Evolutionary conservation across 768 basidiomycete genomes (phyloP).

Genomic region (Rhodotorula paludigena): DNA sequence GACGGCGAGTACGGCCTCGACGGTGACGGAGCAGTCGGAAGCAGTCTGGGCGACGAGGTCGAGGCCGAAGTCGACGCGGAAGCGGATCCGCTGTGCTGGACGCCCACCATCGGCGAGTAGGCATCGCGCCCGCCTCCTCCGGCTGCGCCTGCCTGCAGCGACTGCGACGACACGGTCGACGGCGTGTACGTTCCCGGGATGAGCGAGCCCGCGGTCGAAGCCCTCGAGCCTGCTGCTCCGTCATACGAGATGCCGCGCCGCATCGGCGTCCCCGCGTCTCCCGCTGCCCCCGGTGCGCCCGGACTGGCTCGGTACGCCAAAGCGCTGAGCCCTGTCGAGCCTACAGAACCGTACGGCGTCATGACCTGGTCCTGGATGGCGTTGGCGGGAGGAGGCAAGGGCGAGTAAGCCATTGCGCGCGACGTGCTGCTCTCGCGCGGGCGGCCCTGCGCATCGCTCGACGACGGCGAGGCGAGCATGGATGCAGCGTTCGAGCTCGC

Average conservation of each 20-base stretch:
- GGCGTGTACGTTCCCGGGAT: background rate
- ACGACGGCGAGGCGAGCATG: background rate
- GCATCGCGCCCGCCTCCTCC: background rate
- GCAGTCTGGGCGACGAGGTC: background rate
- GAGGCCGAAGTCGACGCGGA: background rate
- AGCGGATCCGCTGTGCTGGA: background rate
- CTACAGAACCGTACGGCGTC: too few species aligned
- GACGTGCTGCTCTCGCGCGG: background rate
- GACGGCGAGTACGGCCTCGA: constrained; percentile 18
- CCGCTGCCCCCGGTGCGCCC: background rate
- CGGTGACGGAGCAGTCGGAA: background rate
- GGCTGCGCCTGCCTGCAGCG: background rate
- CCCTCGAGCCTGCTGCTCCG: too few species aligned
- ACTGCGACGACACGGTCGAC: background rate
- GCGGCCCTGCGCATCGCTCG: too few species aligned
- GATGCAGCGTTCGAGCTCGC: too few species aligned
- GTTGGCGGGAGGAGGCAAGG: too few species aligned
- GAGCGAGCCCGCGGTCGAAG: background rate
- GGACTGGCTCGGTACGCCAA: too few species aligned
- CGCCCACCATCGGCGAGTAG: constrained; percentile 14
- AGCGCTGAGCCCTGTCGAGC: too few species aligned
- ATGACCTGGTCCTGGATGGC: too few species aligned
- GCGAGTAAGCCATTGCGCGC: too few species aligned
- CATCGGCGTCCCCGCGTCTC: constrained; percentile 1
- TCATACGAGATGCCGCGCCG: constrained; percentile 22